Percentiles rank a stretch among this genome's conserved stretches.
Evolutionary conservation across 169 alveolate genomes (phyloP).

Genomic region (Plasmodium gonderi): DNA sequence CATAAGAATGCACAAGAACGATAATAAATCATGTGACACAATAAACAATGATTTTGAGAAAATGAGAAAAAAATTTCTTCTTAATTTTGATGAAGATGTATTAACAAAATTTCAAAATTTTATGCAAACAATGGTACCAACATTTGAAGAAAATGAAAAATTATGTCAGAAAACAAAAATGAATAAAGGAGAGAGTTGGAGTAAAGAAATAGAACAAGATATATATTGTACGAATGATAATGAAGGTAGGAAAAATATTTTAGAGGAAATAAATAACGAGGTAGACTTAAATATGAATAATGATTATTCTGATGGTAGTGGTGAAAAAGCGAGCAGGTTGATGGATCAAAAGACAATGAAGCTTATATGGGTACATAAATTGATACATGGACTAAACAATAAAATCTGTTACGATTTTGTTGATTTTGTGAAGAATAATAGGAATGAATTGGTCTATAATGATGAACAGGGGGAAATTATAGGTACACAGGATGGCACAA

Average conservation of each 20-base stretch:
- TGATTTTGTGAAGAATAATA: conserved; percentile 35
- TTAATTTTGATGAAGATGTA: conserved; percentile 20
- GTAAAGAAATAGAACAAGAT: not conserved
- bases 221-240: not conserved
- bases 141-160: not conserved
- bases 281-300: not conserved
- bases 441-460: not conserved
- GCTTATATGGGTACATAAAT: conserved; percentile 24
- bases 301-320: not conserved
- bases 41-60: not conserved
- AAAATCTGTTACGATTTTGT: conserved; percentile 26
- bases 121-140: not conserved
- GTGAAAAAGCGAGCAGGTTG: not conserved
- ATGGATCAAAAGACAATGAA: not conserved
- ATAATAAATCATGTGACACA: not conserved
- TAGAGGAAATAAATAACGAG: not conserved
- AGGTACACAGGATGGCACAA: not conserved
- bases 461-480: conserved; percentile 10
- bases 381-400: conserved; percentile 11
- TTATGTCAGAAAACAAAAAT: not conserved
- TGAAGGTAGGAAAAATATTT: not conserved
- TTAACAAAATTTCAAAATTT: conserved; percentile 10
- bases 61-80: conserved; percentile 12
- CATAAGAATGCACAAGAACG: not conserved
- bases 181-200: not conserved